A percentile compares a stretch with the other conserved stretches of the same genome.
phyloP scores from a whole-genome alignment of 352 stramenopile species.

The Globisporangium recalcitrans region DNA sequence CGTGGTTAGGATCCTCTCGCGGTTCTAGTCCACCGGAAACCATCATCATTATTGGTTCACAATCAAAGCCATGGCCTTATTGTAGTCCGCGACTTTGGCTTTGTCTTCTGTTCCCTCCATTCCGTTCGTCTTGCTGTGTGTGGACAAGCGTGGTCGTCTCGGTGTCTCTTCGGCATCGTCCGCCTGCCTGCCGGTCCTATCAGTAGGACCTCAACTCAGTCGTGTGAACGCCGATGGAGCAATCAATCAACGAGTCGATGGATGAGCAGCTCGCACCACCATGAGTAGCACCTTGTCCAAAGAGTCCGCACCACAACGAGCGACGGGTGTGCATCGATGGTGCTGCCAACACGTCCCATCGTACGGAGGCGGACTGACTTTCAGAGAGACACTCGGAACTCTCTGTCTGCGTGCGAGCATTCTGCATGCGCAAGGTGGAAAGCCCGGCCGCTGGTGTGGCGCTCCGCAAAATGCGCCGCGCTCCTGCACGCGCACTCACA shows the following conservation, averaged over 20 bases:
- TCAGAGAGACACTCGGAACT: background rate
- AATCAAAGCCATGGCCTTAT: constrained; percentile 52
- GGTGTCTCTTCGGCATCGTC: background rate
- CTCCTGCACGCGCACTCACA: background rate
- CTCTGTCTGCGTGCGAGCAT: background rate
- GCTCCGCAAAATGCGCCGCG: background rate
- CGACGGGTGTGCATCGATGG: constrained; percentile 3
- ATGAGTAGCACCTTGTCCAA: background rate
- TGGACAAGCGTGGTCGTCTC: background rate
- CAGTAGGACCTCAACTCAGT: background rate
- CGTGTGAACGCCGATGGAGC: background rate
- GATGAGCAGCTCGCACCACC: background rate
- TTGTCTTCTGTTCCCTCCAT: background rate
- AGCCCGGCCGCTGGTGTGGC: background rate
- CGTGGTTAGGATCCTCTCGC: background rate
- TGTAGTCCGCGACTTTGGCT: constrained; percentile 27
- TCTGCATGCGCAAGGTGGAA: background rate
- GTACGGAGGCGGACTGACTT: background rate
- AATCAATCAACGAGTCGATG: background rate
- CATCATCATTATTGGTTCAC: constrained; percentile 14
- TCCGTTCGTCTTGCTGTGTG: background rate
- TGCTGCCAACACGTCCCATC: background rate
- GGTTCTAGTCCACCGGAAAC: constrained; percentile 1
- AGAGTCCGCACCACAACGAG: background rate
- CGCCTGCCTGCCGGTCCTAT: background rate